A percentile compares a stretch with the other conserved stretches of the same genome.
phyloP scores from a whole-genome alignment of 2,329 filamentous ascomycete species.

The Esteya vermicola region DNA sequence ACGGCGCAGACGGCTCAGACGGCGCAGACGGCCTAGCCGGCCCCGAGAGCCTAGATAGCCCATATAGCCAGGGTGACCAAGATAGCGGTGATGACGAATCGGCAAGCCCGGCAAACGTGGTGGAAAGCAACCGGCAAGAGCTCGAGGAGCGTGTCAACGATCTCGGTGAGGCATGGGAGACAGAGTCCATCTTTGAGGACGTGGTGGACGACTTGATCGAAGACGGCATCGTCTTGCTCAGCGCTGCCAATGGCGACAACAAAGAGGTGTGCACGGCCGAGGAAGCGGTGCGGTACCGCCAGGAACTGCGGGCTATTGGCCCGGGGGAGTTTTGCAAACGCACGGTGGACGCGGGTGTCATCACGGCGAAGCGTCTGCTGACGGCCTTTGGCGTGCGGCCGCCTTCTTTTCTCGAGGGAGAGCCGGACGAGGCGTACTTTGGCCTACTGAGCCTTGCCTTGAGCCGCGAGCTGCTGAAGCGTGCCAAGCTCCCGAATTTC shows the following conservation, averaged over 20 bases:
- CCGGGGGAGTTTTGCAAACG: constrained; percentile 61
- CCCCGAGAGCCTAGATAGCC: no score
- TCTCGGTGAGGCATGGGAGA: constrained; percentile 44
- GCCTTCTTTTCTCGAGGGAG: constrained; percentile 58
- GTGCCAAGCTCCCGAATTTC: constrained; percentile 64
- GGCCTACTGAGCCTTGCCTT: constrained; percentile 63
- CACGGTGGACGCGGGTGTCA: constrained; percentile 52
- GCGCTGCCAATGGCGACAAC: constrained; percentile 19
- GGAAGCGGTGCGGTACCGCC: constrained; percentile 54
- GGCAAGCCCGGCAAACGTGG: not conserved
- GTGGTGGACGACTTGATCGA: constrained; percentile 43
- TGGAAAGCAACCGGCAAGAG: constrained; percentile 17
- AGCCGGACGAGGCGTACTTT: constrained; percentile 61
- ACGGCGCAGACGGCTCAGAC: no score
- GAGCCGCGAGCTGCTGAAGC: constrained; percentile 65
- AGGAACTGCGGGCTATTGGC: constrained; percentile 62
- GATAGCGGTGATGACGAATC: not conserved
- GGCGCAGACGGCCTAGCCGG: no score
- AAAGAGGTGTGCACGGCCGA: constrained; percentile 48
- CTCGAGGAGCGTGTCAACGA: constrained; percentile 38
- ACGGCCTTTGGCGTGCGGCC: constrained; percentile 72
- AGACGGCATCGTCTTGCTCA: constrained; percentile 27
- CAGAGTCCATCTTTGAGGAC: constrained; percentile 50
- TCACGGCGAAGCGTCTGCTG: constrained; percentile 70
- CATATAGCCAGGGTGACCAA: no score